A percentile compares a stretch with the other conserved stretches of the same genome.
phyloP scores from a whole-genome alignment of 129 eudicot species.

The Saposhnikovia divaricata region DNA sequence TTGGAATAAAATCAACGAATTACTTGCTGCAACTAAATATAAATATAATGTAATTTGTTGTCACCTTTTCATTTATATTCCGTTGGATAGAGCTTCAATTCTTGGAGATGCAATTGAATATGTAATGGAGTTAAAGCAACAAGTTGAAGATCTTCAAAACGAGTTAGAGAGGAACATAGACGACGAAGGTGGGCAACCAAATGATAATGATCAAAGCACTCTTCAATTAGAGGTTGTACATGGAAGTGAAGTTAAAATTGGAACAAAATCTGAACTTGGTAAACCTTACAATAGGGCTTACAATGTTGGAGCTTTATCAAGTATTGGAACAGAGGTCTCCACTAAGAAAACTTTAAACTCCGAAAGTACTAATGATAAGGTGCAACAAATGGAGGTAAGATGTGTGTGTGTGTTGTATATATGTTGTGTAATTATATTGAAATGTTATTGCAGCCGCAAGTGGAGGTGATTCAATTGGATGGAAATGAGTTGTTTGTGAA shows the following conservation, averaged over 20 bases:
- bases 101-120: constrained; percentile 87
- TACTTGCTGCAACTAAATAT: neutral
- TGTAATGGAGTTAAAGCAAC: constrained; percentile 71
- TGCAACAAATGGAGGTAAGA: constrained; percentile 94
- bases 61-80: no score
- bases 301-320: constrained; percentile 30
- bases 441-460: constrained; percentile 61
- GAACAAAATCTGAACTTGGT: constrained; percentile 34
- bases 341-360: constrained; percentile 29
- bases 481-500: constrained; percentile 89
- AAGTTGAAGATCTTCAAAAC: constrained; percentile 63
- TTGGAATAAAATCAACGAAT: neutral
- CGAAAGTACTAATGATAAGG: constrained; percentile 42
- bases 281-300: constrained; percentile 25
- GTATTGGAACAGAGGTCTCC: constrained; percentile 22
- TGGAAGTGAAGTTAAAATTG: constrained; percentile 28
- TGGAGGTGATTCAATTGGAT: constrained; percentile 70
- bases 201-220: constrained; percentile 27
- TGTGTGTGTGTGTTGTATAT: neutral
- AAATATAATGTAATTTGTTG: no score
- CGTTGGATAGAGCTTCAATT: constrained; percentile 82
- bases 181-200: constrained; percentile 32
- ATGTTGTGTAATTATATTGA: neutral
- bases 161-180: constrained; percentile 81
- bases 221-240: constrained; percentile 37